Base-by-base conservation (phyloP, 2,329 filamentous ascomycete genomes). In the Myrmaecium sp. region DNA sequence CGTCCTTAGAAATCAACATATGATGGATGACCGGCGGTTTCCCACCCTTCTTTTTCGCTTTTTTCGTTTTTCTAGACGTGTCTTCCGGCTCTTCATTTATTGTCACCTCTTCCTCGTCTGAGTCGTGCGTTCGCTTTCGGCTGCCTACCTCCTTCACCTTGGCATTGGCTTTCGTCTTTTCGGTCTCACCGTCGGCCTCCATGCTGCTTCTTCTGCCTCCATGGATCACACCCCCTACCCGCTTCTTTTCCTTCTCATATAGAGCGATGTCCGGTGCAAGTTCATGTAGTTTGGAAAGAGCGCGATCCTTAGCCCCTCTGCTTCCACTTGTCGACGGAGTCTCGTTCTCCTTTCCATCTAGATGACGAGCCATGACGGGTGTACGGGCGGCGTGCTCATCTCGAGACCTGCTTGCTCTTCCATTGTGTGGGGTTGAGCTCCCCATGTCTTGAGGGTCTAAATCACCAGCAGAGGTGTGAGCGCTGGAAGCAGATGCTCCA, bases 201-300 rank as follows among this genome's bases (percentile, higher is more conserved):
- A 43, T 42, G 43, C 37, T 44, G 30, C 36, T 47, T 32, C 51
- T 54, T 41, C 44, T 43, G 28, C 39, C 47, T 18, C 69, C 69
- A 36, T 74, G 66, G 7, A 69, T 55, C 3, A 76, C 66, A 21
- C 72, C 72, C 9, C 72, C 72, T 23, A 66, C 67, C 12, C 89
- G 72, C 56, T 92, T 94, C 58, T 69, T 82, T 54, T 98, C 89
- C 46, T 89, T 93, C 44, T 95, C 78, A 43, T 89, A 98, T 17
- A 91, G 58, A 2, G 75, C 76, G 42, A 95, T 83, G 44, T 98
- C 89, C 1, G 75, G 68, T 1, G 80, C 83, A 30, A 86, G 60
- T 18, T 69, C 66, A 28, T 89, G 80, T 5, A 95, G 56, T 36
- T 69, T 73, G 17, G 73, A 69, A n/a, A 76, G 57, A 8, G 89